Evolutionary conservation across 495 filamentous ascomycete species (phyloP).

Genomic region (Lepraria neglecta): DNA sequence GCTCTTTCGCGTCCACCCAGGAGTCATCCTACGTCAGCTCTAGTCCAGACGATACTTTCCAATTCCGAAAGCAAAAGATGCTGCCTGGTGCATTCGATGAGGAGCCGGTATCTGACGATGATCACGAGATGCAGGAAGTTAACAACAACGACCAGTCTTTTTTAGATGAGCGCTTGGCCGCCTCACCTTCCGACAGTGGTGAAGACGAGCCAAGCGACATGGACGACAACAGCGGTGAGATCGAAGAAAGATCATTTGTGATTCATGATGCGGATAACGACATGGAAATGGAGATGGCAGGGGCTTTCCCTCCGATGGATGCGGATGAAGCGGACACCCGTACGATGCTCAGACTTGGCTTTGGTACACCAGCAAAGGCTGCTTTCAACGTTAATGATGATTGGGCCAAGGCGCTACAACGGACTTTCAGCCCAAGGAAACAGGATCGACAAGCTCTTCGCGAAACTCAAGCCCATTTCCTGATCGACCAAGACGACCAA

Average conservation of each 20-base stretch:
- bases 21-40: constrained; percentile 44
- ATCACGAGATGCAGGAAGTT: constrained; percentile 43
- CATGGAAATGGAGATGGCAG: constrained; percentile 72
- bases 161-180: constrained; percentile 84
- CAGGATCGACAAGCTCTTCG: constrained; percentile 65
- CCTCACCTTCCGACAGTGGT: constrained; percentile 64
- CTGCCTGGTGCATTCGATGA: constrained; percentile 76
- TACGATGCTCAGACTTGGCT: constrained; percentile 44
- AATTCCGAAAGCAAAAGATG: constrained; percentile 65
- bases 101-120: constrained; percentile 35
- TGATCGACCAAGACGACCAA: constrained; percentile 38
- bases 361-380: constrained; percentile 54
- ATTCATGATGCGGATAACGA: constrained; percentile 64
- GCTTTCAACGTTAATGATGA: constrained; percentile 55
- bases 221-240: constrained; percentile 52
- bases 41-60: constrained; percentile 69
- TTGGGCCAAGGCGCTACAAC: constrained; percentile 87
- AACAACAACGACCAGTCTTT: constrained; percentile 58
- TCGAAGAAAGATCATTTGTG: constrained; percentile 58
- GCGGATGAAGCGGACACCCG: constrained; percentile 51
- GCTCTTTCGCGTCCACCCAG: constrained; percentile 28
- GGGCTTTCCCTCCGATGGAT: constrained; percentile 60
- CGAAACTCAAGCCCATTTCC: constrained; percentile 52
- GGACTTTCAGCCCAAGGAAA: constrained; percentile 85
- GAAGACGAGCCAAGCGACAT: constrained; percentile 55